Conservation (phyloP, 257 asterid genomes). For the Mentha longifolia region DNA sequence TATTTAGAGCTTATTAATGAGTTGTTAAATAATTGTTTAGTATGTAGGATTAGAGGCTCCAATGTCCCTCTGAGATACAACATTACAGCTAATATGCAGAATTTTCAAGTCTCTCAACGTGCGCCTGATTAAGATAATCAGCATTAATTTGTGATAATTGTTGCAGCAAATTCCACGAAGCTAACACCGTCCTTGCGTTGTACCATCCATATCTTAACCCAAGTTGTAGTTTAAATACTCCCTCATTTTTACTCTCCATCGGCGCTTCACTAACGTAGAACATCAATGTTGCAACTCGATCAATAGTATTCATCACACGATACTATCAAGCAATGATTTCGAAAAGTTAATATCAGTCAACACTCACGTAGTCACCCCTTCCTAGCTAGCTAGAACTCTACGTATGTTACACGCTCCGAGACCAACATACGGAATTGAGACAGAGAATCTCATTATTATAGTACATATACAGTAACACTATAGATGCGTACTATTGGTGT, state of each 20-base stretch:
- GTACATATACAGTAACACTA: no score
- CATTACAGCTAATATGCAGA: constrained; percentile 65
- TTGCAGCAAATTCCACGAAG: constrained; percentile 43
- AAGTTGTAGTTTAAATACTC: constrained; percentile 26
- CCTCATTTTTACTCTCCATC: background rate
- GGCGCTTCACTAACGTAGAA: no score
- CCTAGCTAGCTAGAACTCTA: no score
- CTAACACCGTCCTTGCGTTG: constrained; percentile 41
- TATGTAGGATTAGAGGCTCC: constrained; percentile 29
- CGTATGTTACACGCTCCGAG: no score
- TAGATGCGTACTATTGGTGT: no score
- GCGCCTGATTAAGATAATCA: constrained; percentile 6
- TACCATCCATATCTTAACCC: constrained; percentile 35
- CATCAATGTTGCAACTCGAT: background rate
- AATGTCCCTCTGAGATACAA: constrained; percentile 49
- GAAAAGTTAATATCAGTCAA: rapidly evolving
- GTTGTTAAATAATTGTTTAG: constrained; percentile 22
- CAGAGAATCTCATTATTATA: no score
- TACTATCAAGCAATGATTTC: no score
- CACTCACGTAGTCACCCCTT: no score
- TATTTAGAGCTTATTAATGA: constrained; percentile 28
- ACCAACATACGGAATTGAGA: no score
- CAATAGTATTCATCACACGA: no score
- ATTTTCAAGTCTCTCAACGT: constrained; percentile 31
- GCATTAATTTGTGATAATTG: constrained; percentile 14